Evolutionary conservation across 805 yeast genomes (phyloP).

Genomic region (Dipodascus albidus): DNA sequence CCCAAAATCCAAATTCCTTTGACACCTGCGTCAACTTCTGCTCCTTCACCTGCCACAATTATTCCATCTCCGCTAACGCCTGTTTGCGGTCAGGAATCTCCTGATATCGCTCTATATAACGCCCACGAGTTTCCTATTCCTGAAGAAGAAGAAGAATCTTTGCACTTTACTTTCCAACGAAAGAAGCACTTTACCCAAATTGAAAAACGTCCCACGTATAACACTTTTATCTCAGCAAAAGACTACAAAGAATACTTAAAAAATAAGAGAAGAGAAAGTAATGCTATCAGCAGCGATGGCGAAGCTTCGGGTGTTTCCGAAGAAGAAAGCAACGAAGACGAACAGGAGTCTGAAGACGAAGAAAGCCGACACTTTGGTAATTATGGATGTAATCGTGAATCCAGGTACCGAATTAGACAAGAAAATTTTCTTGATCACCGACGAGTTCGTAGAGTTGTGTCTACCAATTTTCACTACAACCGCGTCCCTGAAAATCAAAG

Average conservation of each 20-base stretch:
- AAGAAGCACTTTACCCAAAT: background rate
- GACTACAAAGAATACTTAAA: background rate
- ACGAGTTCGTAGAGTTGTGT: background rate
- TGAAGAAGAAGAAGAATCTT: background rate
- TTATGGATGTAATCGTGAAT: background rate
- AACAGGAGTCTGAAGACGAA: background rate
- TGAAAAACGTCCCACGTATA: background rate
- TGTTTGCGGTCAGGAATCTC: background rate
- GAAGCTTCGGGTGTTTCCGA: too few species aligned
- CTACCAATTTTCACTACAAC: background rate
- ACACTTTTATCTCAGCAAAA: background rate
- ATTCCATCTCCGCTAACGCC: background rate
- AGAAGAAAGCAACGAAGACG: background rate
- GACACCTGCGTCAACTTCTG: background rate
- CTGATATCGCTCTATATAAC: background rate
- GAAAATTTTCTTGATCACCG: background rate
- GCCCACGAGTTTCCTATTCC: background rate
- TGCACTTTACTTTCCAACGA: background rate
- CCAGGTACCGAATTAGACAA: background rate
- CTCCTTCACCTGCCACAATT: background rate
- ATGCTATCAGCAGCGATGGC: too few species aligned
- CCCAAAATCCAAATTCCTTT: background rate
- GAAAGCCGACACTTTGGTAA: background rate
- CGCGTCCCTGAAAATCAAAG: background rate
- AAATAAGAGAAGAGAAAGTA: too few species aligned